Percentiles rank a stretch among this genome's conserved stretches.
Evolutionary conservation across 2,329 filamentous ascomycete genomes (phyloP).

Genomic region (Ustilaginoidea virens): DNA sequence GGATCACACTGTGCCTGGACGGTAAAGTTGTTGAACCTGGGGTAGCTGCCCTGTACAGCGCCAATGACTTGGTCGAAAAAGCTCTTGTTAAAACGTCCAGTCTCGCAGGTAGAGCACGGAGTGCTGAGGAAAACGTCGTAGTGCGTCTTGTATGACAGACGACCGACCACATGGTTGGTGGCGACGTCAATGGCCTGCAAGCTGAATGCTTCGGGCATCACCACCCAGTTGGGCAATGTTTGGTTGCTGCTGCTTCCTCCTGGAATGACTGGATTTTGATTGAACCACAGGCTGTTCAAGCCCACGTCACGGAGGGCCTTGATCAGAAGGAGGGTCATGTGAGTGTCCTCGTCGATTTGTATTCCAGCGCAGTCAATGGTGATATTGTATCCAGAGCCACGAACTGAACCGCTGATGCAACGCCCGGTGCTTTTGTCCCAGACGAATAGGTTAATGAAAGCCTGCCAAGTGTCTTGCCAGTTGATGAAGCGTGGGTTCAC

Average conservation of each 20-base stretch:
- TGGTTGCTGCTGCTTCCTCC: constrained; percentile 14
- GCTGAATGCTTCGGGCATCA: constrained; percentile 23
- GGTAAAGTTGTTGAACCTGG: constrained; percentile 21
- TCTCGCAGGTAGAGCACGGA: constrained; percentile 21
- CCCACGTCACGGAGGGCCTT: constrained; percentile 22
- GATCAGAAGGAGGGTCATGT: constrained; percentile 23
- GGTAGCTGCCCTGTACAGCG: constrained; percentile 22
- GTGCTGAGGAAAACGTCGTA: constrained; percentile 21
- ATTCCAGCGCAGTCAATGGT: constrained; percentile 21
- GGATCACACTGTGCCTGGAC: constrained; percentile 22
- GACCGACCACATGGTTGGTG: constrained; percentile 17
- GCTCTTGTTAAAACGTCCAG: constrained; percentile 17
- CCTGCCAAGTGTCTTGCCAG: constrained; percentile 22
- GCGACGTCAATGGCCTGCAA: constrained; percentile 18
- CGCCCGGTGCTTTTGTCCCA: constrained; percentile 22
- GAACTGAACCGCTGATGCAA: constrained; percentile 17
- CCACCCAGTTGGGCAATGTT: constrained; percentile 18
- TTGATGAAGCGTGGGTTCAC: constrained; percentile 24
- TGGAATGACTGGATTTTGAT: constrained; percentile 22
- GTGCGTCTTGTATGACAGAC: constrained; percentile 21
- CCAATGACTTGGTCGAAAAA: constrained; percentile 22
- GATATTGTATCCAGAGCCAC: constrained; percentile 20
- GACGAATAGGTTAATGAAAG: constrained; percentile 23
- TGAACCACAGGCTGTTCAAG: constrained; percentile 23
- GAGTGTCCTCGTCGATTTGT: constrained; percentile 22